These are phyloP conservation scores for Boeremia exigua DNA, from an alignment of 2,329 filamentous ascomycete species.

Conservation along the genomic window DNA sequence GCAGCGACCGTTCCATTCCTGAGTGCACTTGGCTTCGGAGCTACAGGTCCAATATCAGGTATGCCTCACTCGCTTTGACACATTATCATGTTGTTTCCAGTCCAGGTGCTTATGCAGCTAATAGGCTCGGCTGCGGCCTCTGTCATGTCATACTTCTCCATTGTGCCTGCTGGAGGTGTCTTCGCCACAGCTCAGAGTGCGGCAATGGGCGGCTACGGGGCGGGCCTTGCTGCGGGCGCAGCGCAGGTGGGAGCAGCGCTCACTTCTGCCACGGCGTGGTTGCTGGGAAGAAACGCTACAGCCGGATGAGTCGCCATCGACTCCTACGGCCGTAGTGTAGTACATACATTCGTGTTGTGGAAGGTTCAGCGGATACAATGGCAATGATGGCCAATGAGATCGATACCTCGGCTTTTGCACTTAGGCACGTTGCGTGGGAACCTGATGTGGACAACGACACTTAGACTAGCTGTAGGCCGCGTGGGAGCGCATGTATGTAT, in stretches of 20 bases:
- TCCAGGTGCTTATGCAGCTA: not conserved
- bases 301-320: not conserved
- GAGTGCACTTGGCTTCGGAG: constrained; percentile 27
- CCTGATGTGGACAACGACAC: not conserved
- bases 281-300: constrained; percentile 3
- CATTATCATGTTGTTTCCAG: not conserved
- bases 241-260: constrained; percentile 30
- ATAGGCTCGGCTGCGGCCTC: constrained; percentile 30
- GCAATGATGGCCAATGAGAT: constrained; percentile 20
- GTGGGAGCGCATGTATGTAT: not conserved
- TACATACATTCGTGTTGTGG: not conserved
- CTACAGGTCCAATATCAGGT: constrained; percentile 33
- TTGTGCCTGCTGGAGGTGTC: constrained; percentile 29
- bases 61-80: not conserved
- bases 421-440: not conserved
- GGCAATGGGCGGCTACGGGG: constrained; percentile 43
- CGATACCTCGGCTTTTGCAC: constrained; percentile 12
- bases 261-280: constrained; percentile 20
- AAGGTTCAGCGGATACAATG: constrained; percentile 2
- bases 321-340: not conserved
- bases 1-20: constrained; percentile 33
- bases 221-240: constrained; percentile 25
- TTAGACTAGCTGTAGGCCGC: not conserved
- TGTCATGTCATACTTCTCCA: constrained; percentile 27
- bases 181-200: constrained; percentile 39